Percentiles rank a stretch among this genome's conserved stretches.
Conservation (phyloP, 768 basidiomycete species). For the Agrocybe praecox region DNA sequence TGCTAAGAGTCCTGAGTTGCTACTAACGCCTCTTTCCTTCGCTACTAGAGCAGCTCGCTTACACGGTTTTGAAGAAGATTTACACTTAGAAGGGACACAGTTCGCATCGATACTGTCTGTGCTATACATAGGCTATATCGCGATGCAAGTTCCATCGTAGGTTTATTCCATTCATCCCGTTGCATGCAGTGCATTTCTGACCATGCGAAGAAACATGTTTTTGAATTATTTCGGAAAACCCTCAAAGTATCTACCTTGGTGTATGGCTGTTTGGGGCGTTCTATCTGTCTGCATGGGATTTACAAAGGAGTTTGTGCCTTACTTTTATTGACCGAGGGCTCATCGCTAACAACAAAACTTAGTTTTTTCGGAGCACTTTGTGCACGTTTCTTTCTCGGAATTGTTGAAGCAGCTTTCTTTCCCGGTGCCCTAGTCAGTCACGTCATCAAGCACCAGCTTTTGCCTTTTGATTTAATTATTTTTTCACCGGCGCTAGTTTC, state of each 20-base stretch:
- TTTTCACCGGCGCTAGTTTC: conserved; percentile 36
- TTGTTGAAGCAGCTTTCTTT: conserved; percentile 70
- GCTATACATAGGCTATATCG: conserved; percentile 72
- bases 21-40: background rate
- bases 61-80: conserved; percentile 70
- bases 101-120: conserved; percentile 71
- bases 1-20: background rate
- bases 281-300: conserved; percentile 56
- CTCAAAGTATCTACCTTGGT: conserved; percentile 65
- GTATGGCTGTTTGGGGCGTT: conserved; percentile 76
- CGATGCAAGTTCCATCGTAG: conserved; percentile 82
- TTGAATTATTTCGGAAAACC: conserved; percentile 69
- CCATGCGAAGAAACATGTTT: conserved; percentile 67
- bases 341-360: background rate
- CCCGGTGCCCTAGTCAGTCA: conserved; percentile 53
- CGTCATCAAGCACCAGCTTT: background rate
- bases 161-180: conserved; percentile 19
- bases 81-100: conserved; percentile 56
- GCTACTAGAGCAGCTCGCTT: conserved; percentile 65
- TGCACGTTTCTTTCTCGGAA: conserved; percentile 81
- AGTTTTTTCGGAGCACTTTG: conserved; percentile 71
- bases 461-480: background rate
- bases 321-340: background rate
- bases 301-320: conserved; percentile 35
- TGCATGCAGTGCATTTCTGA: background rate